Evolutionary conservation across 768 basidiomycete genomes (phyloP), one percentile per base, ranked within the genome.

Genomic region (Boletus rex-veris): DNA sequence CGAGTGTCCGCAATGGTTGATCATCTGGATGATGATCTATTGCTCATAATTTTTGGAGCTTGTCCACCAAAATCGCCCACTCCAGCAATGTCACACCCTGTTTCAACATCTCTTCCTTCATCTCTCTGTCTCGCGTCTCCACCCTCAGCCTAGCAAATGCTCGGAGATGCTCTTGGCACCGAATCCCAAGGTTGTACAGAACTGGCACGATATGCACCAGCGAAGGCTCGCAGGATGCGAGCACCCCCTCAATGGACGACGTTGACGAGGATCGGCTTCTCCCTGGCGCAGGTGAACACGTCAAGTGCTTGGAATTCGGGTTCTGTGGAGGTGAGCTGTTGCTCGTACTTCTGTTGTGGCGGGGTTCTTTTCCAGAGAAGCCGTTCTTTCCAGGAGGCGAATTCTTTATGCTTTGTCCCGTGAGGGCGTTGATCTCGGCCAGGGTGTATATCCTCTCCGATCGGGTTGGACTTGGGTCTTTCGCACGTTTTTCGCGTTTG

Each of bases 41-140:
- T 26, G 6, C 38, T 56, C 53, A 75, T 51, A 73, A 58, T 35
- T 63, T 71, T 57, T 79, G 80, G 57, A 88, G 65, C 63, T 73
- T 81, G 68, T 90, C 88, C 54, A 90, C 67, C 60, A 90, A 73
- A 61, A 89, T 85, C 21, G 88, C 88, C 88, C 88, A 90, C 61
- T 90, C 88, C 71, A 90, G 74, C 8, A 87, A 76, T 0, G 86
- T 88, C 48, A 90, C 74, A 2, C 88, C 88, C 61, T 79, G 73
- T 63, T 73, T 80, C 69, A 90, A 63, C 50, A 86, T 87, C 58
- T 83, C 84, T 60, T 86, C 84, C 68, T 78, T 85, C 44, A 90
- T 75, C 65, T 88, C 85, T 53, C 80, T 71, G 66, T 90, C 81
- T 57, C 88, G 71, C 19, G 83, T 88, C 54, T 80, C 83, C 50